phyloP scores from a whole-genome alignment of 2,329 filamentous ascomycete species.

The Trichoderma sp. region DNA sequence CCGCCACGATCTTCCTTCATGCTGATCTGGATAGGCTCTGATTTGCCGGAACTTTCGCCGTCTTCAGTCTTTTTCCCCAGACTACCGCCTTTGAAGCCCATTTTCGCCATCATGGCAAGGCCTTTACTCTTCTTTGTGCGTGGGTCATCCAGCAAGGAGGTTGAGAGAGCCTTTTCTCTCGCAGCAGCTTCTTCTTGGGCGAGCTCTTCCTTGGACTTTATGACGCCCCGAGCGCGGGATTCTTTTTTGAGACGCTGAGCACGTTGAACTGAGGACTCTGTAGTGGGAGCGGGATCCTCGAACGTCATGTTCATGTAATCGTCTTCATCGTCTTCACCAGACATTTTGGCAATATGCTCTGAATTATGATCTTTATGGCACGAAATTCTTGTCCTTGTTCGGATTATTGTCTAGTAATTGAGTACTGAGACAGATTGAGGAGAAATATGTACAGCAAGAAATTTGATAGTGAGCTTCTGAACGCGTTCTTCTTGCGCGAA shows the following conservation, averaged over 20 bases:
- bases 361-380: background rate
- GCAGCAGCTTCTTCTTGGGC: constrained; percentile 72
- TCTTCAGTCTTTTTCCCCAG: constrained; percentile 66
- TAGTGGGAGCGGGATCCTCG: constrained; percentile 62
- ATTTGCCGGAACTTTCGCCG: constrained; percentile 39
- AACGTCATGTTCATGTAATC: constrained; percentile 99
- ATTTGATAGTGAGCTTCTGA: background rate
- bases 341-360: constrained; percentile 1
- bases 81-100: constrained; percentile 83
- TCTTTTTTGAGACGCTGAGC: constrained; percentile 60
- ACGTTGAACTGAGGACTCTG: constrained; percentile 60
- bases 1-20: constrained; percentile 81
- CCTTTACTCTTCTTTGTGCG: constrained; percentile 74
- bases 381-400: background rate
- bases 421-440: background rate
- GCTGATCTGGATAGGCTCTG: constrained; percentile 75
- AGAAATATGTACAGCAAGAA: background rate
- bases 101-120: constrained; percentile 93
- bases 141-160: constrained; percentile 66
- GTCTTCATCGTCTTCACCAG: constrained; percentile 69
- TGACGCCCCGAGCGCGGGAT: constrained; percentile 67
- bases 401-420: background rate
- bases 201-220: constrained; percentile 82
- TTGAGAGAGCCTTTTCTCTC: constrained; percentile 76
- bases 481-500: background rate